Base-by-base conservation (phyloP, 768 basidiomycete species). In the Termitomyces sp. region DNA sequence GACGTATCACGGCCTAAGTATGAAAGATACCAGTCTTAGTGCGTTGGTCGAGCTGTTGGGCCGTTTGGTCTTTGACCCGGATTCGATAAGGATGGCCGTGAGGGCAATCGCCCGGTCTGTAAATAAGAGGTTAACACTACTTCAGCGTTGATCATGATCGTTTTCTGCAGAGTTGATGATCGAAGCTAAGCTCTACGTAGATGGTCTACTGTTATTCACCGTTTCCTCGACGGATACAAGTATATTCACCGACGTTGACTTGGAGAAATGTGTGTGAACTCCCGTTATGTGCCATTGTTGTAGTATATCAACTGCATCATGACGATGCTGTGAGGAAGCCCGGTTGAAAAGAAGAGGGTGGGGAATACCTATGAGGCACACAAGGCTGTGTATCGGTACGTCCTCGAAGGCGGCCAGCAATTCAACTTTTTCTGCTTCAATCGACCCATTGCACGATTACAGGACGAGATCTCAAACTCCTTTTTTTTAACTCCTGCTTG, bases 221-320 rank as follows among this genome's bases (percentile, higher is more conserved):
- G n/a, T n/a, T n/a, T n/a, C n/a, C n/a, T n/a, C n/a, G n/a, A n/a
- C n/a, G n/a, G n/a, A n/a, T n/a, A n/a, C n/a, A n/a, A n/a, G n/a
- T n/a, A n/a, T n/a, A n/a, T n/a, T n/a, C n/a, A n/a, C n/a, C 16
- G 14, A 26, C 43, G 24, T 44, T 42, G 13, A 16, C 24, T 4
- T 3, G 44, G 26, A 46, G 24, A 46, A 7, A 26, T 26, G 6
- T 14, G 26, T 16, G 13, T 14, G 16, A 44, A 44, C 12, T 44
- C 6, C 9, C 96, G 79, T 99, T 99, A 82, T 97, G 93, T 55
- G 82, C 78, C 74, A 97, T 94, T 94, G 90, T 68, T 94, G 85
- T 65, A 99, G 84, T 95, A 98, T 98, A 74, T 95, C 91, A 66
- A 93, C 94, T 95, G 71, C 29, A 70, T 39, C n/a, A n/a, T n/a